phyloP scores from a whole-genome alignment of 257 asterid genomes.

The Buddleja alternifolia region DNA sequence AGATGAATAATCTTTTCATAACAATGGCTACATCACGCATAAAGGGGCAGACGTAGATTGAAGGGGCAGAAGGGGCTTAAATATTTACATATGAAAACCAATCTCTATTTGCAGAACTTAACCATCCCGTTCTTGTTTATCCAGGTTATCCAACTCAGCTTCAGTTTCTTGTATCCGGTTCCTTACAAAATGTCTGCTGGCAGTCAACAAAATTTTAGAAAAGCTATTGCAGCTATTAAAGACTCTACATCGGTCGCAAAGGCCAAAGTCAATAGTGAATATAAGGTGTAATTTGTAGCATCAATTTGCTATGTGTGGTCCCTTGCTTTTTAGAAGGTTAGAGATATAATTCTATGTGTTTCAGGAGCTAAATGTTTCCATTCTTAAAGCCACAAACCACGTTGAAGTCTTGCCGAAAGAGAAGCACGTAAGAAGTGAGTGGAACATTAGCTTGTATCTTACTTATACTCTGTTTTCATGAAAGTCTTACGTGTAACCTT shows the following conservation, averaged over 20 bases:
- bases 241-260: slow-evolving; percentile 79
- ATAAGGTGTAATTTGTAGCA: slow-evolving; percentile 51
- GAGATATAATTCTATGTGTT: slow-evolving; percentile 20
- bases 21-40: not conserved
- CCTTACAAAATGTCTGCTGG: slow-evolving; percentile 56
- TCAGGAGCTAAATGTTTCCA: slow-evolving; percentile 69
- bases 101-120: not conserved
- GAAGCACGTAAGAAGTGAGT: slow-evolving; percentile 81
- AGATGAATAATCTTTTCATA: not conserved
- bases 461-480: slow-evolving; percentile 3
- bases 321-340: slow-evolving; percentile 14
- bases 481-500: not conserved
- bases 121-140: slow-evolving; percentile 18
- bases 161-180: slow-evolving; percentile 13
- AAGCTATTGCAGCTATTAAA: slow-evolving; percentile 69
- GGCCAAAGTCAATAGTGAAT: slow-evolving; percentile 73
- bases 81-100: not conserved
- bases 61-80: no score
- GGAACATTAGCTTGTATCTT: slow-evolving; percentile 11
- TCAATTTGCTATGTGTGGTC: not conserved
- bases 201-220: slow-evolving; percentile 55
- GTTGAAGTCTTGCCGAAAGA: slow-evolving; percentile 72
- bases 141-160: slow-evolving; percentile 32
- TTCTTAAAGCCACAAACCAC: slow-evolving; percentile 86
- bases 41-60: not conserved